Evolutionary conservation across 2,329 filamentous ascomycete genomes (phyloP).

Genomic region (Paecilomyces sp.): DNA sequence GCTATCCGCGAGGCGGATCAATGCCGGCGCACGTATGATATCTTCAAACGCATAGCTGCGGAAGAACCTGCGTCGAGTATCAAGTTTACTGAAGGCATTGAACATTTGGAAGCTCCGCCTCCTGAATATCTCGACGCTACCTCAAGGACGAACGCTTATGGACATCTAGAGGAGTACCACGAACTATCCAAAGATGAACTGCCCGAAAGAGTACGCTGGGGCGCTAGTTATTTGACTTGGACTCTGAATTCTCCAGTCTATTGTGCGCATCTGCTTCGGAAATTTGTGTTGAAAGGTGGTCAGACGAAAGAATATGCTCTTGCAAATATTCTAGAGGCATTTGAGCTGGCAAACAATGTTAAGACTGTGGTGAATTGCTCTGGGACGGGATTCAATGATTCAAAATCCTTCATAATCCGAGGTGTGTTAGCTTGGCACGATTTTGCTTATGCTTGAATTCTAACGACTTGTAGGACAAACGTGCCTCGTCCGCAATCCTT

Average conservation of each 20-base stretch:
- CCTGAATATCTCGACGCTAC: slow-evolving; percentile 24
- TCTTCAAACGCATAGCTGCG: slow-evolving; percentile 28
- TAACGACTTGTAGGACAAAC: slow-evolving; percentile 32
- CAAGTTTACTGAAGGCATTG: slow-evolving; percentile 29
- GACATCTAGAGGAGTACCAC: slow-evolving; percentile 28
- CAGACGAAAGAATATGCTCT: slow-evolving; percentile 19
- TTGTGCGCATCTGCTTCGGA: slow-evolving; percentile 32
- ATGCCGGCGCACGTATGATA: slow-evolving; percentile 30
- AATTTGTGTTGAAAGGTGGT: slow-evolving; percentile 34
- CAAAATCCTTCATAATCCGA: slow-evolving; percentile 36
- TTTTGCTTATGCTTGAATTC: not conserved
- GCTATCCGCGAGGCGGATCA: slow-evolving; percentile 27
- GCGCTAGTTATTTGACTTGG: slow-evolving; percentile 33
- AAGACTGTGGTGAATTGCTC: slow-evolving; percentile 39
- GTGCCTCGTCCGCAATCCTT: slow-evolving; percentile 40
- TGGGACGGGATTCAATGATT: slow-evolving; percentile 36
- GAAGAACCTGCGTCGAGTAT: slow-evolving; percentile 31
- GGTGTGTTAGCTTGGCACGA: slow-evolving; percentile 17
- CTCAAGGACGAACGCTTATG: slow-evolving; percentile 18
- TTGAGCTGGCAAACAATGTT: slow-evolving; percentile 25
- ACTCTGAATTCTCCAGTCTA: slow-evolving; percentile 40
- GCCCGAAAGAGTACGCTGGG: slow-evolving; percentile 32
- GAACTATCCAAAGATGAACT: slow-evolving; percentile 20
- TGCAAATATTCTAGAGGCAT: slow-evolving; percentile 27
- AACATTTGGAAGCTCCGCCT: slow-evolving; percentile 35